phyloP scores from a whole-genome alignment of 257 asterid genomes.

The Solanum etuberosum region DNA sequence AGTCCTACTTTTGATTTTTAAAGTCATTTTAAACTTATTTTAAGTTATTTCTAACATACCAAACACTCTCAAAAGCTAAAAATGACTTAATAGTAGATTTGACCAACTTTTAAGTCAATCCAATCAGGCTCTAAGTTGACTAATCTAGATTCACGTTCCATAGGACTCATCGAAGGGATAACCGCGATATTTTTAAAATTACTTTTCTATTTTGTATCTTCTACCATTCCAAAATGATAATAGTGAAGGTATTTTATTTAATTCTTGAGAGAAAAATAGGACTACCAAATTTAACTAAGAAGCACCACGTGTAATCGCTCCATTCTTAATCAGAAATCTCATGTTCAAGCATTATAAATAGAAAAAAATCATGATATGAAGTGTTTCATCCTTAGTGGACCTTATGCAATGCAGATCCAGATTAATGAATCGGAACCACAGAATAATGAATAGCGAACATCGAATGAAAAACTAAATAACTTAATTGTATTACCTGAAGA shows the following conservation, averaged over 20 bases:
- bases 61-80: too few species aligned
- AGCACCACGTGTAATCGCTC: background rate
- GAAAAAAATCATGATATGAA: background rate
- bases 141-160: background rate
- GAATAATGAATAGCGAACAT: background rate
- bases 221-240: background rate
- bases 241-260: background rate
- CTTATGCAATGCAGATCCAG: rapidly evolving
- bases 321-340: background rate
- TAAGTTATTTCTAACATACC: too few species aligned
- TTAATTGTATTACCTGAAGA: slow-evolving; percentile 41
- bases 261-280: background rate
- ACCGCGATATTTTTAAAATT: background rate
- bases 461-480: background rate
- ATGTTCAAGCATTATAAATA: too few species aligned
- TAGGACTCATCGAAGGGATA: background rate
- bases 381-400: background rate
- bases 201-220: background rate
- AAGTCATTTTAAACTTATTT: too few species aligned
- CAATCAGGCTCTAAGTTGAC: too few species aligned
- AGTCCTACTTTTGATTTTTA: too few species aligned
- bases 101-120: too few species aligned
- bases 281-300: background rate
- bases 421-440: background rate
- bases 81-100: too few species aligned